These are phyloP conservation scores for Aureobasidium pullulans DNA, from an alignment of 2,329 filamentous ascomycete genomes.

Conservation along the genomic window DNA sequence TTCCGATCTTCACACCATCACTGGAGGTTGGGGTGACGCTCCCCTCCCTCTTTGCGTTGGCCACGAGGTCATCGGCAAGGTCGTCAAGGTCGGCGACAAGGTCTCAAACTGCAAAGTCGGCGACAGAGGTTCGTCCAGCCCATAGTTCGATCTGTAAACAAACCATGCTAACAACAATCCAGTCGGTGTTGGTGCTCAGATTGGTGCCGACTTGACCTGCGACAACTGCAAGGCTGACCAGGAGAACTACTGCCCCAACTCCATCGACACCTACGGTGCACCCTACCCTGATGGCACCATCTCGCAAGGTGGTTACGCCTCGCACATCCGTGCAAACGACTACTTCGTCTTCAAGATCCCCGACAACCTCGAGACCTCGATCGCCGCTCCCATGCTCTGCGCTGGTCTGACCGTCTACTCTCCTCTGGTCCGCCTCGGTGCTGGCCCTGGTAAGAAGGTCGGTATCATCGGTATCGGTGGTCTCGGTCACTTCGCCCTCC, in stretches of 20 bases:
- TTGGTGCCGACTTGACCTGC: constrained; percentile 43
- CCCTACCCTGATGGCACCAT: constrained; percentile 52
- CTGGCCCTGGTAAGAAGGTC: constrained; percentile 71
- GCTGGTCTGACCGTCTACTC: constrained; percentile 75
- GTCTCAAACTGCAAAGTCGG: constrained; percentile 43
- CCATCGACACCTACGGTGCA: constrained; percentile 44
- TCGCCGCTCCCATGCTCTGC: constrained; percentile 65
- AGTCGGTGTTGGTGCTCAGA: constrained; percentile 45
- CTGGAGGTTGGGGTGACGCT: constrained; percentile 57
- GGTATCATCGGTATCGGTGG: constrained; percentile 58
- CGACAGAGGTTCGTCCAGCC: constrained; percentile 21
- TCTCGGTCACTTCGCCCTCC: constrained; percentile 44
- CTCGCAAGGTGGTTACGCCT: constrained; percentile 59
- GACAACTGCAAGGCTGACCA: constrained; percentile 45
- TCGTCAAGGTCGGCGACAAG: constrained; percentile 42
- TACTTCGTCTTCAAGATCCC: constrained; percentile 72
- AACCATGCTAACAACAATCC: constrained; percentile 25
- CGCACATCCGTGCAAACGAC: constrained; percentile 66
- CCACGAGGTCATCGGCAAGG: constrained; percentile 50
- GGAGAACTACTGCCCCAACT: constrained; percentile 47
- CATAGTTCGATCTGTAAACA: neutral
- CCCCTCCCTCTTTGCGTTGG: constrained; percentile 59
- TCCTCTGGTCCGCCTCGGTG: constrained; percentile 67
- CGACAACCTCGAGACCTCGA: constrained; percentile 52
- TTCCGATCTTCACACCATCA: constrained; percentile 43